These are phyloP conservation scores for Sugiyamaella xylanicola DNA, from an alignment of 1,139 yeast genomes.

Conservation along the genomic window DNA sequence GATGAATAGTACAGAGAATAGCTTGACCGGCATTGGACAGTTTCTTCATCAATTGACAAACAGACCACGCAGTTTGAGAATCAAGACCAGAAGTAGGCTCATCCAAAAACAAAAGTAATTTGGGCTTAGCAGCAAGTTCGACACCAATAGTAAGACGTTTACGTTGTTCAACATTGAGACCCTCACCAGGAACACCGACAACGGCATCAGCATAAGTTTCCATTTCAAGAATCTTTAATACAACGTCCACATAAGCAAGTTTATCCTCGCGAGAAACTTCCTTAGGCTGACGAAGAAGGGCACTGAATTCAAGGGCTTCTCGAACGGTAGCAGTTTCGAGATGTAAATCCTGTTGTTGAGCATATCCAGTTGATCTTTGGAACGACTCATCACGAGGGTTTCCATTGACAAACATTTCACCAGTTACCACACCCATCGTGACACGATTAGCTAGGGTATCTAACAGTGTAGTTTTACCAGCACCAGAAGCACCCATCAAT, in stretches of 20 bases:
- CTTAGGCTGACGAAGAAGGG: constrained; percentile 70
- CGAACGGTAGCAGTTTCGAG: constrained; percentile 74
- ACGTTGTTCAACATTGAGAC: constrained; percentile 81
- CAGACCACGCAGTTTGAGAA: constrained; percentile 90
- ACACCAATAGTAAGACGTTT: constrained; percentile 85
- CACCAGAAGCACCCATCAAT: constrained; percentile 87
- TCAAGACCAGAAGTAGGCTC: constrained; percentile 95
- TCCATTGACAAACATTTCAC: constrained; percentile 75
- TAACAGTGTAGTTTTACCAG: constrained; percentile 77
- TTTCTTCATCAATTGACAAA: constrained; percentile 72
- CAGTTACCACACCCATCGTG: constrained; percentile 76
- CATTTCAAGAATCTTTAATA: constrained; percentile 72
- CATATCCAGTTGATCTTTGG: constrained; percentile 82
- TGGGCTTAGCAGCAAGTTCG: constrained; percentile 86
- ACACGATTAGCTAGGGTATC: constrained; percentile 79
- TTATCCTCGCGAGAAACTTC: constrained; percentile 59
- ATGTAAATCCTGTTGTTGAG: constrained; percentile 81
- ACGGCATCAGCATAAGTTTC: constrained; percentile 73
- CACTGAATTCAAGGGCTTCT: constrained; percentile 73
- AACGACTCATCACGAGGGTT: constrained; percentile 66
- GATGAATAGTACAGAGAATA: constrained; percentile 79
- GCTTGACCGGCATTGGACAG: constrained; percentile 81
- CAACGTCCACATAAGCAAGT: constrained; percentile 69
- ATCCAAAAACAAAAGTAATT: constrained; percentile 75
- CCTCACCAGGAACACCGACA: constrained; percentile 77